Percentiles rank a stretch among this genome's conserved stretches.
phyloP scores from a whole-genome alignment of 208 protist species.

The Wallacemonas sp. region DNA sequence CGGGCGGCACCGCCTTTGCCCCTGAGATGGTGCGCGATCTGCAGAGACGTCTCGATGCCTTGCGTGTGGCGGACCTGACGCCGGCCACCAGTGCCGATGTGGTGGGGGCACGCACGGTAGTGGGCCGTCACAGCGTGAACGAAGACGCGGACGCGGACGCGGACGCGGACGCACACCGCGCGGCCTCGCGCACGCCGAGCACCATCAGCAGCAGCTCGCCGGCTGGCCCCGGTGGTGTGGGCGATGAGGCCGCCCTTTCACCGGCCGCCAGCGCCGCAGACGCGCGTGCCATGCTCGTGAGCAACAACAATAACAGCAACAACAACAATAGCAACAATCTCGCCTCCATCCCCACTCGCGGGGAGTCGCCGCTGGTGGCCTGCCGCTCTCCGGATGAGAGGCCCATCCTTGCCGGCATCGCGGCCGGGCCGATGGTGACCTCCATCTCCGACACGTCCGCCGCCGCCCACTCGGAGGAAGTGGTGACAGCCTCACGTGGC shows the following conservation, averaged over 20 bases:
- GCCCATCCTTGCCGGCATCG: not conserved
- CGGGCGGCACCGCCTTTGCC: constrained; percentile 17
- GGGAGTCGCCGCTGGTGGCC: not conserved
- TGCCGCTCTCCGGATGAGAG: not conserved
- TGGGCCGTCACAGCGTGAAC: no score
- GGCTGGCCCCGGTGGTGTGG: no score
- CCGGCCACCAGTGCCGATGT: no score
- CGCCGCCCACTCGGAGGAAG: not conserved
- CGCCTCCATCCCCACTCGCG: no score
- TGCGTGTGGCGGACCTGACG: not conserved
- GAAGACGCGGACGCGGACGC: not conserved
- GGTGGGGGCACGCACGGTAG: no score
- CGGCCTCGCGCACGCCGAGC: not conserved
- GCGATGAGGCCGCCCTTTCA: no score
- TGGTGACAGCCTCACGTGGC: not conserved
- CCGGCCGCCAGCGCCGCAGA: no score
- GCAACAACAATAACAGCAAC: no score
- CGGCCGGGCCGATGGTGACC: not conserved
- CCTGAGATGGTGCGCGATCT: constrained; percentile 4
- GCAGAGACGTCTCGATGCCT: not conserved
- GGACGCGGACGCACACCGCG: not conserved
- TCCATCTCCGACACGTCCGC: constrained; percentile 2
- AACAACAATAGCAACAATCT: no score
- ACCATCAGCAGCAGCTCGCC: not conserved
- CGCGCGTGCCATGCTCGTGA: no score